Evolutionary conservation across 2,329 filamentous ascomycete species (phyloP).

Genomic region (Beauveria brongniartii): DNA sequence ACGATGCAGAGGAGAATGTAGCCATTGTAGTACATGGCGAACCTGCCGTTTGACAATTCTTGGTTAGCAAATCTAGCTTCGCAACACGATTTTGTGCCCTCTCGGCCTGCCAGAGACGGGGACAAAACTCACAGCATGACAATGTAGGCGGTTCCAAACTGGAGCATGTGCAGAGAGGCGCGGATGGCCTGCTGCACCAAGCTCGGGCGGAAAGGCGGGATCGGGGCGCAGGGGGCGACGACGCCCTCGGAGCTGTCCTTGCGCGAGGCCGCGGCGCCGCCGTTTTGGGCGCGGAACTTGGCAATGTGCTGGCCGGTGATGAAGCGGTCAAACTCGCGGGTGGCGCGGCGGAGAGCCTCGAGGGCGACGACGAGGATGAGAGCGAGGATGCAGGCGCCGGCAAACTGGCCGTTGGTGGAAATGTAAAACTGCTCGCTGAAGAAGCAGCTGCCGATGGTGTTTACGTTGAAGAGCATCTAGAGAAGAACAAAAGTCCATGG

Average conservation of each 20-base stretch:
- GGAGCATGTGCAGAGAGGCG: conserved; percentile 58
- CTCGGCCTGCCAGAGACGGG: not conserved
- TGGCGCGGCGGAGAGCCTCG: conserved; percentile 61
- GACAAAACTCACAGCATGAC: conserved; percentile 52
- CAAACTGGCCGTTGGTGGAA: conserved; percentile 62
- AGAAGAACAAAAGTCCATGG: not conserved
- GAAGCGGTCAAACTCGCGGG: conserved; percentile 65
- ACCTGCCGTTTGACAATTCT: conserved; percentile 17
- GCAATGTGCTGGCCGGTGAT: conserved; percentile 46
- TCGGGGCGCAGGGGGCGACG: conserved; percentile 4
- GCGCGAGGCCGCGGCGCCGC: conserved; percentile 12
- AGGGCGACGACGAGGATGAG: conserved; percentile 65
- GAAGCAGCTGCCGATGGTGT: conserved; percentile 66
- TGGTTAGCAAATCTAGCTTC: not conserved
- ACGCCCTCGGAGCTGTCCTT: conserved; percentile 16
- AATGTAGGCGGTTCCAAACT: conserved; percentile 71
- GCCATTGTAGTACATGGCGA: conserved; percentile 56
- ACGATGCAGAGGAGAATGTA: conserved; percentile 79
- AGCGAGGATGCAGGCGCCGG: conserved; percentile 71
- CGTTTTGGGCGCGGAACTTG: conserved; percentile 18
- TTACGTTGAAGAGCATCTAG: conserved; percentile 77
- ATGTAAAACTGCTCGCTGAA: conserved; percentile 63
- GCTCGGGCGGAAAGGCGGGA: conserved; percentile 45
- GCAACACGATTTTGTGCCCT: not conserved
- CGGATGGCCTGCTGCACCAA: conserved; percentile 58